phyloP scores from a whole-genome alignment of 75 land plant genomes.

The Selaginella tamariscina region DNA sequence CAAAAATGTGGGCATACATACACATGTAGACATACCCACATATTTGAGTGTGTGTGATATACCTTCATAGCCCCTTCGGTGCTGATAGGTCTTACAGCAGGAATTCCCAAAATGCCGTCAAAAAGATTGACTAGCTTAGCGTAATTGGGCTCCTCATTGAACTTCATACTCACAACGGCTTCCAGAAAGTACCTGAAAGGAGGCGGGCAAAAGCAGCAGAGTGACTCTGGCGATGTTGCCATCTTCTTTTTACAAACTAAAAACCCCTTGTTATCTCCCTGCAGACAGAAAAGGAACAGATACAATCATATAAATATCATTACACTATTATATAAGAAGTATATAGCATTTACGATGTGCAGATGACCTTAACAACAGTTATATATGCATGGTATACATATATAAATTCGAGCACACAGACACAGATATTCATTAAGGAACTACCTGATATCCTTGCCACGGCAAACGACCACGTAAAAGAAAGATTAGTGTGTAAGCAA shows the following conservation, averaged over 20 bases:
- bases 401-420: conserved; percentile 2
- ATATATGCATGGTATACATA: neutral
- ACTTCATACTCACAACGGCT: conserved; percentile 21
- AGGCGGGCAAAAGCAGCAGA: conserved; percentile 21
- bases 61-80: conserved; percentile 28
- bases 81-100: conserved; percentile 18
- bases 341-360: too few species aligned
- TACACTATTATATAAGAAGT: too few species aligned
- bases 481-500: conserved; percentile 33
- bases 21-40: too few species aligned
- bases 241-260: conserved; percentile 27
- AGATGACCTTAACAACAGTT: too few species aligned
- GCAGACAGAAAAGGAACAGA: conserved; percentile 3
- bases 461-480: conserved; percentile 35
- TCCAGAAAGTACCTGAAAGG: conserved; percentile 27
- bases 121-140: conserved; percentile 20
- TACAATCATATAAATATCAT: too few species aligned
- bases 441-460: conserved; percentile 39
- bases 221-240: conserved; percentile 23
- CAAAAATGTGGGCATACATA: too few species aligned
- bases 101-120: conserved; percentile 20
- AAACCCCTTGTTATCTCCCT: conserved; percentile 28
- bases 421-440: neutral
- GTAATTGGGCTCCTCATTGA: conserved; percentile 25
- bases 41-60: too few species aligned